These are phyloP conservation scores for Alternaria tenuissima DNA, from an alignment of 2,329 filamentous ascomycete genomes.

Conservation along the genomic window DNA sequence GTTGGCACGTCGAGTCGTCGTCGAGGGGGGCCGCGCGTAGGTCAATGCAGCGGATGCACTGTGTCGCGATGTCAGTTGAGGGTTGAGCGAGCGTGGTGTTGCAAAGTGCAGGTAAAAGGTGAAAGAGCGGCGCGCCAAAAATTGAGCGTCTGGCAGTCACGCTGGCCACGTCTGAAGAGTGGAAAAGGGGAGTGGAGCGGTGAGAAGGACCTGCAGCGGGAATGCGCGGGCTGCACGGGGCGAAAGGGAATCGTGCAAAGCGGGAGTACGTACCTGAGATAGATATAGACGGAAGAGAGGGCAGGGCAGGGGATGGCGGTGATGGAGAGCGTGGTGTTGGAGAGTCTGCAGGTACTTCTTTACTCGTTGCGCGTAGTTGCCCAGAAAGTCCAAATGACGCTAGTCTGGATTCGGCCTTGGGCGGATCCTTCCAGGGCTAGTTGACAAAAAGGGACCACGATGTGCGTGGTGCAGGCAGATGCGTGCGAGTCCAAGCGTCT, in stretches of 20 bases:
- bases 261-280: slow-evolving; percentile 44
- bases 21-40: slow-evolving; percentile 48
- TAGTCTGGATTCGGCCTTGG: slow-evolving; percentile 33
- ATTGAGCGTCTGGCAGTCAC: slow-evolving; percentile 35
- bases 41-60: slow-evolving; percentile 52
- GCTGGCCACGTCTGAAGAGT: slow-evolving; percentile 39
- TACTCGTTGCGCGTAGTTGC: slow-evolving; percentile 44
- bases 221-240: slow-evolving; percentile 30
- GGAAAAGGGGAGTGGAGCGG: slow-evolving; percentile 49
- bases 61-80: slow-evolving; percentile 42
- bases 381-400: slow-evolving; percentile 37
- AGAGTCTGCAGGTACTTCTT: slow-evolving; percentile 50
- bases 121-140: slow-evolving; percentile 33
- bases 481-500: slow-evolving; percentile 30
- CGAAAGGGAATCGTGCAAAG: slow-evolving; percentile 19
- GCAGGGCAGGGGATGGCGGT: slow-evolving; percentile 41
- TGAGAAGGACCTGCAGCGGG: slow-evolving; percentile 34
- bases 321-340: slow-evolving; percentile 41
- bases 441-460: slow-evolving; percentile 23
- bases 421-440: slow-evolving; percentile 29
- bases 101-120: slow-evolving; percentile 19
- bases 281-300: slow-evolving; percentile 29
- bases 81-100: slow-evolving; percentile 24
- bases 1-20: slow-evolving; percentile 29
- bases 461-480: slow-evolving; percentile 22